Conservation (phyloP, 208 protist genomes). For the Porcisia deanei region DNA sequence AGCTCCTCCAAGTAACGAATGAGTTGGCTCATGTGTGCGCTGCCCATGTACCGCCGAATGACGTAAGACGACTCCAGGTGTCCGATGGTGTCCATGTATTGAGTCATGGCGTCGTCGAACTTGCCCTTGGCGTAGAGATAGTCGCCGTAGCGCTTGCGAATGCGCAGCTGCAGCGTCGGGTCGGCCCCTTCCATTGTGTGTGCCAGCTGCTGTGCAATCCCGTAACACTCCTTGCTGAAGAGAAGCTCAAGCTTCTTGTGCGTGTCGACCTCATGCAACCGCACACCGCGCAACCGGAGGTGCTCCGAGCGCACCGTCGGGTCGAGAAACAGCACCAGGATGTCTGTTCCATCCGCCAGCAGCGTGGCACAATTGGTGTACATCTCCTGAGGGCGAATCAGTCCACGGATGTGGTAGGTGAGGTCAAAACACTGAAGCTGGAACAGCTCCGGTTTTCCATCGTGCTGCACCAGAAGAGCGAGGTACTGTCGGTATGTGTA, state of each 20-base stretch:
- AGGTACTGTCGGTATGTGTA: constrained; percentile 86
- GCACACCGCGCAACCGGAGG: constrained; percentile 20
- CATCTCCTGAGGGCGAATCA: constrained; percentile 59
- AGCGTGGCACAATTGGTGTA: constrained; percentile 77
- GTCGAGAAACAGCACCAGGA: constrained; percentile 86
- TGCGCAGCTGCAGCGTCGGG: constrained; percentile 85
- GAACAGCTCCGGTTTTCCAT: constrained; percentile 44
- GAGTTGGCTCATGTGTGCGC: constrained; percentile 93
- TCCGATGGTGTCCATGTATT: constrained; percentile 96
- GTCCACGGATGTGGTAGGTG: constrained; percentile 89
- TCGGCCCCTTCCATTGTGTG: constrained; percentile 39
- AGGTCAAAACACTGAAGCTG: constrained; percentile 89
- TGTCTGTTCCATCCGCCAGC: constrained; percentile 69
- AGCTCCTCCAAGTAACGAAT: constrained; percentile 94
- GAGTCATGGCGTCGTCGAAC: constrained; percentile 86
- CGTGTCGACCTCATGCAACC: constrained; percentile 91
- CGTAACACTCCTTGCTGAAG: constrained; percentile 95
- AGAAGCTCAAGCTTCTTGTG: constrained; percentile 95
- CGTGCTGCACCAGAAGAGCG: constrained; percentile 75
- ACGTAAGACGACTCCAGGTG: constrained; percentile 97
- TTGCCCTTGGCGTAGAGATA: constrained; percentile 89
- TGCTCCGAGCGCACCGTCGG: constrained; percentile 22
- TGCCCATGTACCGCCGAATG: constrained; percentile 95
- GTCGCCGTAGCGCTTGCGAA: constrained; percentile 94
- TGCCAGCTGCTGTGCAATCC: constrained; percentile 93